Evolutionary conservation across 169 alveolate species (phyloP), one percentile per base, ranked within the genome.

Genomic region (Toxoplasma gondii): DNA sequence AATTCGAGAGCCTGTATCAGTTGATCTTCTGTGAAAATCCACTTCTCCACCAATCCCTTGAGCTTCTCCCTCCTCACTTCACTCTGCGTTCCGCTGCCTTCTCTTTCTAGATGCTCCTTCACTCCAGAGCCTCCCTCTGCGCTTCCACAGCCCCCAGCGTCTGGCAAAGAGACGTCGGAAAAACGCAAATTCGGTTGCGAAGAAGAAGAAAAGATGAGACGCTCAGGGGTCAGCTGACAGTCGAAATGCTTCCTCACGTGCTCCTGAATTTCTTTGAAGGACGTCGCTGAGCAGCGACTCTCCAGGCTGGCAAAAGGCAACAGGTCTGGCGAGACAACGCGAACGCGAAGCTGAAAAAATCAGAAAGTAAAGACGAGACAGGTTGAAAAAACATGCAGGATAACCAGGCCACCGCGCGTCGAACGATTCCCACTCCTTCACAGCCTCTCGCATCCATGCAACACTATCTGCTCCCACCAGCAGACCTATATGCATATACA

Each of bases 291-390:
- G 90, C 69, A 82, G 22, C 90, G 58, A 67, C 44, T 43, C 41
- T 22, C 53, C 10, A 82, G 90, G 90, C 90, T 82, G 43, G 29
- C 2, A 31, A 41, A 82, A 22, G 90, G 90, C 34, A 82, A 41
- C 12, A 7, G 17, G 41, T 82, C 67, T 0, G 90, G 90, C n/a
- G 90, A 31, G 34, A 82, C 90, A 41, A 82, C 90, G 31, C 90
- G 90, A 34, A 82, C 41, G 90, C 90, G 90, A 24, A 82, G 90
- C 90, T 82, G 90, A 38, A 39, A 9, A 78, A 45, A 78, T 24
- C 2, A 19, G 44, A 4, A 22, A 4, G 19, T 2, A 69, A 69
- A 69, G 38, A 17, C 34, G 82, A 69, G 17, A 69, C 43, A 4
- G 78, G 27, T 64, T 17, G 27, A 64, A 64, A 64, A 64, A 27